A percentile compares a stretch with the other conserved stretches of the same genome.
Evolutionary conservation across 306 rosid species (phyloP).

Genomic region (Hippophae rhamnoides): DNA sequence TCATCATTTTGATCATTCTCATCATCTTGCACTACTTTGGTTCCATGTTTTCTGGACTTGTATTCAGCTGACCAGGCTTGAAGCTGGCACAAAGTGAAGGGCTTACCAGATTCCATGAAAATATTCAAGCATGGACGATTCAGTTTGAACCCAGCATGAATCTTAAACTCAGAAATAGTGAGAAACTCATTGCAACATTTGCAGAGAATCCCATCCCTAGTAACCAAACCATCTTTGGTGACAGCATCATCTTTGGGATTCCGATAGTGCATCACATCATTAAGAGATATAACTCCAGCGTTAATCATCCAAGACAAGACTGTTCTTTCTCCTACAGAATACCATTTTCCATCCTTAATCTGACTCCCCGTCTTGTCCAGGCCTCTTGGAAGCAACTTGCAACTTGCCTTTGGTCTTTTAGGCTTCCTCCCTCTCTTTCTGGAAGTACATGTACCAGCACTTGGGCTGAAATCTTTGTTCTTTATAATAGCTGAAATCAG

Average conservation of each 20-base stretch:
- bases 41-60: conserved; percentile 58
- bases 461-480: conserved; percentile 45
- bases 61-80: conserved; percentile 98
- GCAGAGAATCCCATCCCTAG: conserved; percentile 76
- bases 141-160: conserved; percentile 68
- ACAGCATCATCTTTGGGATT: conserved; percentile 52
- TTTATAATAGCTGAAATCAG: conserved; percentile 77
- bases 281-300: conserved; percentile 51
- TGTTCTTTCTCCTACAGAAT: conserved; percentile 52
- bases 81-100: conserved; percentile 88
- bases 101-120: conserved; percentile 79
- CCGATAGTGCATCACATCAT: conserved; percentile 70
- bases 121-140: conserved; percentile 87
- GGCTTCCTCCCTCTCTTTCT: conserved; percentile 44
- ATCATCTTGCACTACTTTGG: conserved; percentile 40
- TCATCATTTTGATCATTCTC: conserved; percentile 80
- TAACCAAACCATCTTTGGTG: conserved; percentile 63
- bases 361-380: conserved; percentile 56
- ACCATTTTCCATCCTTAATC: conserved; percentile 59
- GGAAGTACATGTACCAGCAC: conserved; percentile 25
- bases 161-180: conserved; percentile 69
- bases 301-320: conserved; percentile 84
- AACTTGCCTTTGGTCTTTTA: conserved; percentile 52
- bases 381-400: conserved; percentile 73
- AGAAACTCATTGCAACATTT: conserved; percentile 60